Evolutionary conservation across 2,329 filamentous ascomycete genomes (phyloP).

Genomic region (Colletotrichum aenigma): DNA sequence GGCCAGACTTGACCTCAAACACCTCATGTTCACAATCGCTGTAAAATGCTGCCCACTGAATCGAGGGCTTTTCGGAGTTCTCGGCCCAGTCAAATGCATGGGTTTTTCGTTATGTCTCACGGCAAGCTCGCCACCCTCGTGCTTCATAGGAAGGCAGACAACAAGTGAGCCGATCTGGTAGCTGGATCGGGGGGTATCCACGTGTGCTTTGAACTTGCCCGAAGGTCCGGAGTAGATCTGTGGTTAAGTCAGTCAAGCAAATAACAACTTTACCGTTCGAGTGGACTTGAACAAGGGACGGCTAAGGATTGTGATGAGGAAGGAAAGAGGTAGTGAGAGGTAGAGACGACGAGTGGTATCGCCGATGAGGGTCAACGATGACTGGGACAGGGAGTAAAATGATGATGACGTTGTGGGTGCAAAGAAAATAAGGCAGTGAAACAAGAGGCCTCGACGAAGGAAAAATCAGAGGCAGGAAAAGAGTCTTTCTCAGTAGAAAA

Average conservation of each 20-base stretch:
- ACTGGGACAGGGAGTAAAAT: too few species aligned
- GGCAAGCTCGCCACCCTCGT: slow-evolving; percentile 45
- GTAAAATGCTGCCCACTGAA: slow-evolving; percentile 58
- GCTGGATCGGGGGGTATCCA: slow-evolving; percentile 55
- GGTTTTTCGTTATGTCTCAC: slow-evolving; percentile 41
- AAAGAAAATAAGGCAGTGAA: too few species aligned
- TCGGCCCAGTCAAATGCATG: slow-evolving; percentile 45
- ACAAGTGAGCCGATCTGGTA: slow-evolving; percentile 59
- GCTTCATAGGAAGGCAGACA: slow-evolving; percentile 45
- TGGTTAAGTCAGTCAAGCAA: not conserved
- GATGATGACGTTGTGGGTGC: too few species aligned
- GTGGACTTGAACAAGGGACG: too few species aligned
- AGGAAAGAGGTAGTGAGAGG: too few species aligned
- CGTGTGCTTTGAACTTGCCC: slow-evolving; percentile 53
- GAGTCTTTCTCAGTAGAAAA: too few species aligned
- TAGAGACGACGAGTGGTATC: too few species aligned
- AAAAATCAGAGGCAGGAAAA: too few species aligned
- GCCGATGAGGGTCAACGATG: too few species aligned
- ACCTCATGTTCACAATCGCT: slow-evolving; percentile 59
- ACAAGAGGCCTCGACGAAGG: too few species aligned
- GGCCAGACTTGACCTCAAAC: slow-evolving; percentile 49
- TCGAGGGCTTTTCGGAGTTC: not conserved
- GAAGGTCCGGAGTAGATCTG: slow-evolving; percentile 57
- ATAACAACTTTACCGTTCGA: too few species aligned
- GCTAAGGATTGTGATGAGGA: too few species aligned